Evolutionary conservation across 208 protist genomes (phyloP).

Genomic region (Angomonas ambiguus): DNA sequence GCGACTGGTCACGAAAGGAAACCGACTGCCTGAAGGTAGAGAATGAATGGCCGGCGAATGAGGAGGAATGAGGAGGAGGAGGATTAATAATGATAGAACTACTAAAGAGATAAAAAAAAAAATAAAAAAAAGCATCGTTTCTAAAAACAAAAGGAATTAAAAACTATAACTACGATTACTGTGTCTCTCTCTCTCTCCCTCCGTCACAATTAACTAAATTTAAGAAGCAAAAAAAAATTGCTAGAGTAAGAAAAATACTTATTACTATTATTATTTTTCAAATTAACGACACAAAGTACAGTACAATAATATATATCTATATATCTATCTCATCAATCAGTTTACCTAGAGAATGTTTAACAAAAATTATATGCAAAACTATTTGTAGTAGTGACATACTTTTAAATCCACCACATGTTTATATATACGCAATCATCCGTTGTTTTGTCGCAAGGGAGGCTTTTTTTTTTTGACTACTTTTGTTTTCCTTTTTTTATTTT

Average conservation of each 20-base stretch:
- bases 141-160: neutral
- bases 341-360: no score
- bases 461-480: neutral
- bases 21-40: constrained; percentile 74
- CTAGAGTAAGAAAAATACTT: neutral
- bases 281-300: neutral
- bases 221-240: neutral
- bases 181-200: neutral
- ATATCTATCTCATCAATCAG: no score
- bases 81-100: neutral
- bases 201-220: neutral
- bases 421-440: no score
- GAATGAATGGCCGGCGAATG: constrained; percentile 82
- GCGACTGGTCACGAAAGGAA: constrained; percentile 61
- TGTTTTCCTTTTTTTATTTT: neutral
- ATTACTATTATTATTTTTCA: no score
- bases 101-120: constrained; percentile 11
- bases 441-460: neutral
- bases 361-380: no score
- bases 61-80: constrained; percentile 52
- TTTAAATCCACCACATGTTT: no score
- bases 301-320: no score
- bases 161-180: neutral
- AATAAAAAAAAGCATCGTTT: neutral
- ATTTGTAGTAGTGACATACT: no score